A percentile compares a stretch with the other conserved stretches of the same genome.
Conservation (phyloP, 176 grass and related monocot species). For the Carex cristatella region DNA sequence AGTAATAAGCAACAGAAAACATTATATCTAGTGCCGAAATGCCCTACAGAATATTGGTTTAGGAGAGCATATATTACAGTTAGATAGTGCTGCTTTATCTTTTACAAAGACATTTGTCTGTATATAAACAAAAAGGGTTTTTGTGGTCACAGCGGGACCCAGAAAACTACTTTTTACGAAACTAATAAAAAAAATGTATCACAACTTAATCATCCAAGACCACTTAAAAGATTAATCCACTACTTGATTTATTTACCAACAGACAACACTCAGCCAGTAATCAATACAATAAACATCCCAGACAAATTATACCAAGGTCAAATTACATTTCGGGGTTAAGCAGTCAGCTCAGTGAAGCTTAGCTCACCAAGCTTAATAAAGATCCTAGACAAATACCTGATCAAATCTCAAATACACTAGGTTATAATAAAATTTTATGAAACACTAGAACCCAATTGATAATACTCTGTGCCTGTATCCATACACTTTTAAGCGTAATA, state of each 20-base stretch:
- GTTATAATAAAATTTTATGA: constrained; percentile 11
- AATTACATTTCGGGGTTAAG: background rate
- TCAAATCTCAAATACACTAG: constrained; percentile 17
- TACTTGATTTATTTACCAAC: background rate
- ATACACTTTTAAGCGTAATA: background rate
- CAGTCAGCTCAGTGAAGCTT: background rate
- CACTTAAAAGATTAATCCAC: background rate
- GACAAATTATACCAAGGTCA: background rate
- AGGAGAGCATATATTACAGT: background rate
- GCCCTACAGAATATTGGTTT: background rate
- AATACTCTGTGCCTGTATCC: constrained; percentile 8
- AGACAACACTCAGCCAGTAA: background rate
- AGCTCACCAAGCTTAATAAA: constrained; percentile 9
- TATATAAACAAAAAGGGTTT: background rate
- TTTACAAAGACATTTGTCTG: background rate
- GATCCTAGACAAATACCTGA: constrained; percentile 9
- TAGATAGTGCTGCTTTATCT: background rate
- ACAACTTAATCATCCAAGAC: background rate
- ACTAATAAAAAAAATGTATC: background rate
- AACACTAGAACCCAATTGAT: constrained; percentile 9
- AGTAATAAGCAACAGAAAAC: background rate
- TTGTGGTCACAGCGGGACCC: background rate
- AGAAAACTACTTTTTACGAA: background rate
- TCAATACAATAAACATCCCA: background rate
- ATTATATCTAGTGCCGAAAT: background rate